Evolutionary conservation across 139 green algal genomes (phyloP), one percentile per base, ranked within the genome.

Genomic region (Eudorina sp.): DNA sequence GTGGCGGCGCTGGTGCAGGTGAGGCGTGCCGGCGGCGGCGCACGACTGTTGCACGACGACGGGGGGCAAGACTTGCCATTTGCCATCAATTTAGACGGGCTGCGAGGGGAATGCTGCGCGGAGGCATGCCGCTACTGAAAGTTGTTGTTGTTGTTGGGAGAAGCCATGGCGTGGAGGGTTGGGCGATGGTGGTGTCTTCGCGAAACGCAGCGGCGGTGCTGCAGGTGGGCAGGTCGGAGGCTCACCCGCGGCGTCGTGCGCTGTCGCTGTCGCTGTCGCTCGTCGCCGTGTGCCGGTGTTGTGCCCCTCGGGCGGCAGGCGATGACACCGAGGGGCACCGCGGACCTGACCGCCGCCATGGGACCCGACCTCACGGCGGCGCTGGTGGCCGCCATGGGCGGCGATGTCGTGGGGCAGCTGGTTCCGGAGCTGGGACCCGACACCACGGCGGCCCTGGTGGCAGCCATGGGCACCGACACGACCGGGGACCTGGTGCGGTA

Each of bases 401-500:
- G 58, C 58, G 36, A 29, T 4, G 5, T 31, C 13, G 55, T 86
- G 38, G 36, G 58, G 58, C 40, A 58, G 5, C 38, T 86, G 55
- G 36, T 74, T 48, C 45, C 38, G 58, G 55, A 55, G 19, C 13
- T 75, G 27, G 55, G 79, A 23, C 27, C 82, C 74, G 88, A 55
- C 38, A 58, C 34, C 78, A 91, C 77, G 31, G 77, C 77, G 3
- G 34, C 8, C 0, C 77, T 91, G 36, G 88, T 91, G 34, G 68
- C 62, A 7, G 64, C 41, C 70, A 91, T 89, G 70, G 72, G 80
- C n/a, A 25, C 88, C 19, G 45, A 31, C 7, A 25, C 58, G 41
- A 84, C 75, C 2, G 74, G 60, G 8, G 88, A 64, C 4, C 81
- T 91, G 23, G 88, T 91, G 23, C 82, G 66, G 8, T 40, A 25